Evolutionary conservation across 164 flowering plant genomes (phyloP).

Genomic region (Vitis cinerea): DNA sequence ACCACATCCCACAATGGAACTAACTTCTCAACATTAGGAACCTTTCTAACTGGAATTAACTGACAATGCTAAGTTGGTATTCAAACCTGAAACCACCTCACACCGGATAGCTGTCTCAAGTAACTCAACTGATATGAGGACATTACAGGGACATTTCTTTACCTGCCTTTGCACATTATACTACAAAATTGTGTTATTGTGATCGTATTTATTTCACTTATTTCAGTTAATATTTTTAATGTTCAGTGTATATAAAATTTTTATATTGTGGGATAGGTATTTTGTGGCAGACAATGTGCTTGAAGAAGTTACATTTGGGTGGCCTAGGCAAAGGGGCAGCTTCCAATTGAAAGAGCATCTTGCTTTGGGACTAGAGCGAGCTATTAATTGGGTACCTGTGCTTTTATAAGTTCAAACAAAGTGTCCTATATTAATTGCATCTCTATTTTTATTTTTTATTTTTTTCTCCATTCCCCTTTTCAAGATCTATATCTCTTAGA

Average conservation of each 20-base stretch:
- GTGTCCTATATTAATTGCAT: neutral
- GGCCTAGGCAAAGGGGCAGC: conserved; percentile 81
- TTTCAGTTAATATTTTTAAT: neutral
- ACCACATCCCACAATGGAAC: no score
- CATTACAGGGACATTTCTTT: no score
- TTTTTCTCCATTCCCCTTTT: neutral
- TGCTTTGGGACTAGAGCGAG: conserved; percentile 69
- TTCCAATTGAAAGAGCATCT: conserved; percentile 64
- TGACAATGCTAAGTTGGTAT: no score
- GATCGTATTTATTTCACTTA: neutral
- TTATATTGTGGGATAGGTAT: conserved; percentile 47
- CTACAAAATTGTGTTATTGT: neutral
- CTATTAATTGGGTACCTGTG: conserved; percentile 67
- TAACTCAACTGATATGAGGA: no score
- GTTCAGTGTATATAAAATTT: neutral
- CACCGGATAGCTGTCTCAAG: no score
- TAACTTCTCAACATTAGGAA: no score
- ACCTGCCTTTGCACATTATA: neutral
- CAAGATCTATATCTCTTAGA: neutral
- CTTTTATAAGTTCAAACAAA: neutral
- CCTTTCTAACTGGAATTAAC: no score
- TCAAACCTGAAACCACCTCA: no score
- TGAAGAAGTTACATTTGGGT: conserved; percentile 92
- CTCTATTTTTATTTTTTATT: neutral
- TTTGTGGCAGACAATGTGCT: conserved; percentile 82